phyloP scores from a whole-genome alignment of 2,329 filamentous ascomycete genomes.

The Diaporthe vaccinii region DNA sequence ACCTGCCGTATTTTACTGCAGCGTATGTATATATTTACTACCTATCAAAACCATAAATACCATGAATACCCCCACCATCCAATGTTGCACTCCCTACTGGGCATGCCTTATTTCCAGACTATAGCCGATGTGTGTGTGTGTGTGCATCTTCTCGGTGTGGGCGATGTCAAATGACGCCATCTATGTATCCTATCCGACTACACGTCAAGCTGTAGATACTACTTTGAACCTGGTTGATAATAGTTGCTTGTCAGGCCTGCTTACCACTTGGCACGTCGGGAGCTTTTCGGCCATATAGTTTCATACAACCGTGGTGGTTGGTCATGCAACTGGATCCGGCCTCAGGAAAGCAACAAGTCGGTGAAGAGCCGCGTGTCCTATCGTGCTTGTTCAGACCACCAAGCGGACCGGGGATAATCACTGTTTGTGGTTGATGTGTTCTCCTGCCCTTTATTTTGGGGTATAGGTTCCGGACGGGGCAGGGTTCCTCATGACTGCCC shows the following conservation, averaged over 20 bases:
- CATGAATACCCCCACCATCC: background rate
- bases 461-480: background rate
- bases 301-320: too few species aligned
- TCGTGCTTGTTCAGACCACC: background rate
- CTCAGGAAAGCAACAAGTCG: background rate
- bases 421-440: background rate
- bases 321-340: background rate
- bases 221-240: background rate
- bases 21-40: constrained; percentile 25
- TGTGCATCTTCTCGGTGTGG: background rate
- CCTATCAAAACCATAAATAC: constrained; percentile 5
- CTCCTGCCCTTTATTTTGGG: background rate
- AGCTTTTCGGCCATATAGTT: background rate
- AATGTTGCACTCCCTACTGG: background rate
- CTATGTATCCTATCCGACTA: background rate
- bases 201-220: background rate
- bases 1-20: constrained; percentile 11
- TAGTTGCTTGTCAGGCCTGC: background rate
- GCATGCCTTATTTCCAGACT: background rate
- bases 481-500: background rate
- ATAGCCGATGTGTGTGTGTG: background rate
- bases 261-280: background rate
- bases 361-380: background rate
- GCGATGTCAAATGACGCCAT: constrained; percentile 1
- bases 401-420: background rate